Evolutionary conservation across 495 filamentous ascomycete genomes (phyloP).

Genomic region (Lophiotrema nucula): DNA sequence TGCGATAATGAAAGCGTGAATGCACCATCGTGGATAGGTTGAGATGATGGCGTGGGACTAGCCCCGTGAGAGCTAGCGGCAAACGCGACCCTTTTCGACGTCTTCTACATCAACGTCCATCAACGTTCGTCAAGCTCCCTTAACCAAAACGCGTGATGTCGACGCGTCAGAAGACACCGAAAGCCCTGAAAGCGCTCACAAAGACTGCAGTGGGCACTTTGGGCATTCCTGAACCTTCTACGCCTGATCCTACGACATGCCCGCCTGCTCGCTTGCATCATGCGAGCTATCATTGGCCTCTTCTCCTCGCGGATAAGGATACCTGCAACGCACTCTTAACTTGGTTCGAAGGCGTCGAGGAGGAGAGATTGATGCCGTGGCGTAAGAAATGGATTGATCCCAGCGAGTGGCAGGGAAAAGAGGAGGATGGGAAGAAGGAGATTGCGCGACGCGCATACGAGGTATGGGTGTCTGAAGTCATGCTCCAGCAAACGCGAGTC

Average conservation of each 20-base stretch:
- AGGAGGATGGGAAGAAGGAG: not conserved
- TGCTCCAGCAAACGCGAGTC: constrained; percentile 31
- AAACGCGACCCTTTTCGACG: no score
- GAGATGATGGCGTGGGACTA: no score
- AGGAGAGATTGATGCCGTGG: constrained; percentile 25
- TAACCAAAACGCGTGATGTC: constrained; percentile 6
- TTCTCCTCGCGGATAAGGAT: not conserved
- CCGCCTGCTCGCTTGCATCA: constrained; percentile 20
- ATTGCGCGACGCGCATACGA: constrained; percentile 23
- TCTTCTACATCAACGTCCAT: no score
- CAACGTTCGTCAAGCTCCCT: no score
- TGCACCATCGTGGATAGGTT: no score
- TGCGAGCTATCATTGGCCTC: constrained; percentile 19
- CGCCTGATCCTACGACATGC: not conserved
- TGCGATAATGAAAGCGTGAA: no score
- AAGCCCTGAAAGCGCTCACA: not conserved
- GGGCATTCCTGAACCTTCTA: constrained; percentile 5
- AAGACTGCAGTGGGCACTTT: not conserved
- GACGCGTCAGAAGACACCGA: not conserved
- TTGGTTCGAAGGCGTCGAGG: constrained; percentile 25
- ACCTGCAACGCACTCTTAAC: constrained; percentile 4
- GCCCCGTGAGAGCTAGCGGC: no score
- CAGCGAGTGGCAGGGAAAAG: not conserved
- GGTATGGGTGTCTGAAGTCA: constrained; percentile 25
- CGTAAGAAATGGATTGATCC: constrained; percentile 26